Base-by-base conservation (phyloP, 73 alveolate genomes). In the Tetrahymena malaccensis region DNA sequence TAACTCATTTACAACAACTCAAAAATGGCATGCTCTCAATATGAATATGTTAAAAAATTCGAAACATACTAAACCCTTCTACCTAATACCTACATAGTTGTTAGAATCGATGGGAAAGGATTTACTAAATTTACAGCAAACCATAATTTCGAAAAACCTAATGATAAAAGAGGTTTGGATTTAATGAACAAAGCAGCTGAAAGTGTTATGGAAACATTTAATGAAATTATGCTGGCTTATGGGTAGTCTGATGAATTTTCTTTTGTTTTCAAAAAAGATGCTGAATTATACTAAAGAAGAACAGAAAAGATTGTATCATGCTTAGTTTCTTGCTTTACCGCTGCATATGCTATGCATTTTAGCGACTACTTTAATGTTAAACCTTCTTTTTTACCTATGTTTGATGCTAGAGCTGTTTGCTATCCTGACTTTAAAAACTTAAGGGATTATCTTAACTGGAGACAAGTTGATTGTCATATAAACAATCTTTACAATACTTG, bases 171-270 rank as follows among this genome's bases (percentile, higher is more conserved):
- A 85, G 99, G 98, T 10, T 58, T 99, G 33, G 93, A 94, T 44
- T 94, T 98, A 35, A 98, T 99, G 99, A 97, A 96, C 96, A 94
- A 93, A 93, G 98, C 99, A 25, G 99, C 99, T 10, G 94, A 95
- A 85, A 96, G 96, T 35, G 99, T 98, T 37, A 98, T 99, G 99
- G 97, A 98, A 94, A 84, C 97, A 35, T 98, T 98, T 94, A 96
- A 99, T 16, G 99, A 99, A 95, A 98, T 99, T 34, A 96, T 98
- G 85, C 56, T 99, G 35, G 99, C 99, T 19, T 99, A 98, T 96
- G 99, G 99, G 1, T 98, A 99, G 94, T 98, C 99, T 93, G 99
- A 99, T 96, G 99, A 99, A 94, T 99, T 97, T 94, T 95, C 99
- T 58, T 99, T 98, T 97, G 99, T 98, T 13, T 97, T 94, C 96